Conservation (phyloP, 495 filamentous ascomycete species). For the Polyplosphaeria fusca region DNA sequence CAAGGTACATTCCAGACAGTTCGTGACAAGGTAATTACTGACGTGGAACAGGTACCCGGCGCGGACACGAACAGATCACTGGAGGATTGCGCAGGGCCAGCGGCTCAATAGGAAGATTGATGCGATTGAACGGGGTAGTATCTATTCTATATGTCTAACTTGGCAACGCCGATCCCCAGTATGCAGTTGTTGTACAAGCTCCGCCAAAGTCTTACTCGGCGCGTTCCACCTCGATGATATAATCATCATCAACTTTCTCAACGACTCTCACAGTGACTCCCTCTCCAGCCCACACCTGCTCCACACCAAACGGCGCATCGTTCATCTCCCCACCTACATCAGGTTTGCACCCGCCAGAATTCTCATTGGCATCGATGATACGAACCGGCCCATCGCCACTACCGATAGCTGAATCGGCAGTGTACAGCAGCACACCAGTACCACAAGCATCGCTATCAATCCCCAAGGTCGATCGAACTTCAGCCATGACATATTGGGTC, state of each 20-base stretch:
- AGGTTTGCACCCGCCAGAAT: conserved; percentile 5
- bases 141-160: too few species aligned
- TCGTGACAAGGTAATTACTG: background rate
- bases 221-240: conserved; percentile 18
- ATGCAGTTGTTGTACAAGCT: too few species aligned
- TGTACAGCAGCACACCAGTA: conserved; percentile 17
- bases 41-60: background rate
- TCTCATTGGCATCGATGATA: conserved; percentile 12
- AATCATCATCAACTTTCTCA: conserved; percentile 2
- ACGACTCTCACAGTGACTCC: conserved; percentile 9
- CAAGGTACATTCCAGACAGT: background rate
- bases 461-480: conserved; percentile 13
- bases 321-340: conserved; percentile 6
- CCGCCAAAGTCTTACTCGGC: too few species aligned
- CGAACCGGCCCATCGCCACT: conserved; percentile 1
- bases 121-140: too few species aligned
- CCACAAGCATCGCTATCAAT: conserved; percentile 8
- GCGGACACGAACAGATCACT: background rate
- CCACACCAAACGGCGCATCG: conserved; percentile 6
- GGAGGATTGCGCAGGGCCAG: background rate
- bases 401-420: conserved; percentile 1
- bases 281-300: background rate
- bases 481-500: conserved; percentile 10
- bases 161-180: too few species aligned
- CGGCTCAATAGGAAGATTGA: background rate